These are phyloP conservation scores for Trichosporon sp. DNA, from an alignment of 1,284 basidiomycete species.

Conservation along the genomic window DNA sequence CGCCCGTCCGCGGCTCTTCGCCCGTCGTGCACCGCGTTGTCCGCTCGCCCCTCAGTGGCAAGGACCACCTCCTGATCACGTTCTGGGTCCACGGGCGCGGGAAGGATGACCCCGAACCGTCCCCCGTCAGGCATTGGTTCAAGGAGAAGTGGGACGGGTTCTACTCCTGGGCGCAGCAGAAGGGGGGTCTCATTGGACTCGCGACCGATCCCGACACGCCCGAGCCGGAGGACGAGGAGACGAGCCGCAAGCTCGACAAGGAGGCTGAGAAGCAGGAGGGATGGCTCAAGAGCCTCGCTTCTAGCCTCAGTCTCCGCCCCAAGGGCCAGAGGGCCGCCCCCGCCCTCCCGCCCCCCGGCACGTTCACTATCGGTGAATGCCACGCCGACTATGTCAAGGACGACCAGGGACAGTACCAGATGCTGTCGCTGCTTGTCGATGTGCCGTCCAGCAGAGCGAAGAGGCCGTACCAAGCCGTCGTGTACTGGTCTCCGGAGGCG, in stretches of 20 bases:
- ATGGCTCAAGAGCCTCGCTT: neutral
- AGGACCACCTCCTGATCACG: constrained; percentile 54
- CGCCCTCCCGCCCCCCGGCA: constrained; percentile 51
- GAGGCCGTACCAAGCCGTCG: constrained; percentile 50
- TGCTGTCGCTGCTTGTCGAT: constrained; percentile 54
- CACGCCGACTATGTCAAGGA: constrained; percentile 57
- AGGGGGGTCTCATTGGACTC: constrained; percentile 23
- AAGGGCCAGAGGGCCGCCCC: constrained; percentile 23
- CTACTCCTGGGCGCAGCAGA: constrained; percentile 17
- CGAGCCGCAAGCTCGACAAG: neutral
- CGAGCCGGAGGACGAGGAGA: neutral
- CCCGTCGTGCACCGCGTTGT: constrained; percentile 48
- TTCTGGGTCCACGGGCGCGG: constrained; percentile 56
- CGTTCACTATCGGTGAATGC: constrained; percentile 55
- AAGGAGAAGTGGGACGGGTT: constrained; percentile 24
- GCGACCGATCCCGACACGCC: constrained; percentile 25
- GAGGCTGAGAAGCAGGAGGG: constrained; percentile 16
- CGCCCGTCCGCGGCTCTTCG: constrained; percentile 50
- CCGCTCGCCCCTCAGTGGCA: constrained; percentile 47
- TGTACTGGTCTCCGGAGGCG: constrained; percentile 52
- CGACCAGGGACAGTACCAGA: constrained; percentile 46
- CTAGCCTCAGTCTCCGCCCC: constrained; percentile 1
- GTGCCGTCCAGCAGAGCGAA: constrained; percentile 44
- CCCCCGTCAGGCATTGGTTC: constrained; percentile 25
- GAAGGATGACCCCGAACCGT: constrained; percentile 48